Base-by-base conservation (phyloP, 257 asterid species). In the Fraxinus pennsylvanica region DNA sequence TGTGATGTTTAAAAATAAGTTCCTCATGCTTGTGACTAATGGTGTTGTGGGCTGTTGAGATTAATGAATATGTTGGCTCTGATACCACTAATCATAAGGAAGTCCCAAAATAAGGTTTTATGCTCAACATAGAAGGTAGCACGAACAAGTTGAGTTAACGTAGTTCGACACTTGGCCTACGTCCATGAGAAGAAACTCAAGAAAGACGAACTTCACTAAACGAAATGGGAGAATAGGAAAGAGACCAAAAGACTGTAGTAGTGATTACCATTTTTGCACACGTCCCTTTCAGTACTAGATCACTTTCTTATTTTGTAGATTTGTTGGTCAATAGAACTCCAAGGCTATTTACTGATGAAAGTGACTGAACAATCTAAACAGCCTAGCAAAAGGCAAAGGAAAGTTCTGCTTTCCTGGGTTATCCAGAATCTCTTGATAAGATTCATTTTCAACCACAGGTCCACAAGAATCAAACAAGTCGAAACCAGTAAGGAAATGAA, bases 321-420 rank as follows among this genome's bases (percentile, higher is more conserved):
- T 38, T 81, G 72, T 72, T 69, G 80, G 72, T 74, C 76, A 68
- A 45, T 45, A 45, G 14, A 43, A 68, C 69, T 70, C 15, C 68
- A 80, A 72, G 85, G 71, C 87, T 91, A 81, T 87, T 39, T 66
- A 43, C 71, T 80, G 79, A 71, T 83, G 81, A 73, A 86, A 86
- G 89, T 83, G 78, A 35, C 88, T 81, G 90, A 77, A 66, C 84
- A 81, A 68, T 88, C 84, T 80, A 78, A 79, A 75, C 54, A 66
- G 75, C 75, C 71, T 75, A 76, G 67, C 15, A 41, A 32, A 52
- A 54, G 19, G 17, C 19, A 12, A 45, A 45, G 52, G 52, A 45
- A 45, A 39, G 45, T 39, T 39, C 13, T 9, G 63, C 67, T 76
- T 80, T 68, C 54, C 50, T 10, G 17, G 52, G 52, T 10, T 13